Base-by-base conservation (phyloP, 1,284 basidiomycete species). In the Blastosporella zonata region DNA sequence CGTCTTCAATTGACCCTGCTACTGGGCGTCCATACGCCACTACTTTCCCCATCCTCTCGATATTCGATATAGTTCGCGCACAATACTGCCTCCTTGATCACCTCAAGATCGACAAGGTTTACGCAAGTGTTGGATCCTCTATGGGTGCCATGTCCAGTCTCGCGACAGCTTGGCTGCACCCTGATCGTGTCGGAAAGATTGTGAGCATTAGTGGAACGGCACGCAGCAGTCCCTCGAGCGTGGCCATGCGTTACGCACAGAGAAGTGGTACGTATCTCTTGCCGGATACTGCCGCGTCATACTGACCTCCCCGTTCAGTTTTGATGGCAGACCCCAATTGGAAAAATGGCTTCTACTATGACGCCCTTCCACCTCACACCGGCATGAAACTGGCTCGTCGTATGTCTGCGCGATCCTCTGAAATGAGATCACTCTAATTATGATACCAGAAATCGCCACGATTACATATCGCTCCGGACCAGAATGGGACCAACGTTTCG, bases 81-180 rank as follows among this genome's bases (percentile, higher is more conserved):
- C 97, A 99, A 68, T 95, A 96, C 65, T 68, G 74, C 33, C 72
- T 99, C 6, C 71, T 99, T 33, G 93, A 97, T 61, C 79, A 88
- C 58, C 76, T 99, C 1, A 87, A 87, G 10, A 87, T 99, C 52
- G 70, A 89, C 8, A 86, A 80, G 57, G 74, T 99, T 4, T 97
- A 96, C 65, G 97, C 97, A 17, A 92, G 86, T 54, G 88, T 99
- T 0, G 96, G 96, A 1, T 87, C 81, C 48, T 93, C 89, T 25
- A 99, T 99, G 96, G 96, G 96, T 28, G 96, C 87, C 2, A 98
- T 99, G 96, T 93, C 95, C 69, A 94, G 90, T 67, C 78, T 99
- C 18, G 94, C 94, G n/a, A 85, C 94, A 12, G 95, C 85, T 0
- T 96, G 95, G 82, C 71, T 99, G n/a, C 84, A 86, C 59, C 93